phyloP scores from a whole-genome alignment of 148 eudicot species.

The Arbutus unedo region DNA sequence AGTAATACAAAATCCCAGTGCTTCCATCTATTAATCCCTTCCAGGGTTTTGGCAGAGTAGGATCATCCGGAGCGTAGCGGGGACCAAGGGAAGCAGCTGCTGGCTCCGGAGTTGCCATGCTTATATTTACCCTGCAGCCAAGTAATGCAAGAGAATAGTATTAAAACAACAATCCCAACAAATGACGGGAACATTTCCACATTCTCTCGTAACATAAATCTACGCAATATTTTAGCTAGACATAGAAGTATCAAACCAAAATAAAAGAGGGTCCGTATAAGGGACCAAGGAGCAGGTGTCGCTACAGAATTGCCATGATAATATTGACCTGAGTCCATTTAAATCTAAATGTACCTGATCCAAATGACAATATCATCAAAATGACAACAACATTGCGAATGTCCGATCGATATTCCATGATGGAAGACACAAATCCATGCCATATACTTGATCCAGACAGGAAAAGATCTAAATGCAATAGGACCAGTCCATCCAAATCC shows the following conservation, averaged over 20 bases:
- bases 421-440: not conserved
- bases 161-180: not conserved
- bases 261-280: constrained; percentile 60
- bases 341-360: not conserved
- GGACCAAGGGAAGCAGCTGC: constrained; percentile 66
- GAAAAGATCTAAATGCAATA: not conserved
- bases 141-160: not conserved
- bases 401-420: not conserved
- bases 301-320: constrained; percentile 66
- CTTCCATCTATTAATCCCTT: constrained; percentile 94
- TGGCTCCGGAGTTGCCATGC: constrained; percentile 74
- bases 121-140: constrained; percentile 21
- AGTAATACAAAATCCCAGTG: constrained; percentile 67
- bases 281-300: constrained; percentile 61
- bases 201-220: not conserved
- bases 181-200: not conserved
- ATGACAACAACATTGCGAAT: not conserved
- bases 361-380: not conserved
- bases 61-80: constrained; percentile 96
- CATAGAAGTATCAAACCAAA: no score
- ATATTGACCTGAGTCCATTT: constrained; percentile 9
- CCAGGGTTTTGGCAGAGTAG: constrained; percentile 89
- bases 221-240: no score
- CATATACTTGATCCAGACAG: not conserved
- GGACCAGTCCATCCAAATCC: constrained; percentile 1